These are phyloP conservation scores for Aspergillus sp. DNA, from an alignment of 2,329 filamentous ascomycete genomes.

Conservation along the genomic window DNA sequence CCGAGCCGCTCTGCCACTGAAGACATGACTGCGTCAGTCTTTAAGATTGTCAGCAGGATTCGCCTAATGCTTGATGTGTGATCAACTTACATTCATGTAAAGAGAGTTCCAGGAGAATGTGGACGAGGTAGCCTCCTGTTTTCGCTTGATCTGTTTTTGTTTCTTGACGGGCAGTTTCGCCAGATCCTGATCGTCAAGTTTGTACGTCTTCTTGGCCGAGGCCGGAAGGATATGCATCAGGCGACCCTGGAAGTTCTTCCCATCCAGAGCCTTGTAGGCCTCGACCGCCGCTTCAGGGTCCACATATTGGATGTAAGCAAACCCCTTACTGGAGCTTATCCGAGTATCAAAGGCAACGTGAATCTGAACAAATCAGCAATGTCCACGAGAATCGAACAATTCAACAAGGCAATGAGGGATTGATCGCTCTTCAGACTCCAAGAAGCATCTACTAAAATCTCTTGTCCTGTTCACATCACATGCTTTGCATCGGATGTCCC, in stretches of 20 bases:
- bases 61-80: background rate
- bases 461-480: slow-evolving; percentile 87
- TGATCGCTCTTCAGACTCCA: slow-evolving; percentile 66
- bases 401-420: no score
- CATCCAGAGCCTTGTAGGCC: slow-evolving; percentile 78
- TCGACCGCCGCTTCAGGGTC: slow-evolving; percentile 70
- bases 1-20: slow-evolving; percentile 84
- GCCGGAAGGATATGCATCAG: slow-evolving; percentile 87
- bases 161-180: slow-evolving; percentile 93
- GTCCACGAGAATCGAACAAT: no score
- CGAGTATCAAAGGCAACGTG: slow-evolving; percentile 75
- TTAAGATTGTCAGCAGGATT: slow-evolving; percentile 28
- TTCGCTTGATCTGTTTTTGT: slow-evolving; percentile 85
- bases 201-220: slow-evolving; percentile 74
- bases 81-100: slow-evolving; percentile 80
- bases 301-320: slow-evolving; percentile 79
- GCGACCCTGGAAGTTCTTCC: slow-evolving; percentile 86
- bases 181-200: slow-evolving; percentile 82
- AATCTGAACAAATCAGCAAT: slow-evolving; percentile 63
- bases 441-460: slow-evolving; percentile 99
- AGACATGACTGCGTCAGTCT: slow-evolving; percentile 82
- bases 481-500: slow-evolving; percentile 98
- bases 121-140: slow-evolving; percentile 71
- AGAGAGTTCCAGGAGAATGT: slow-evolving; percentile 98
- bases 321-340: slow-evolving; percentile 78